Conservation (phyloP, 345 rosid genomes). For the Heritiera fomes region DNA sequence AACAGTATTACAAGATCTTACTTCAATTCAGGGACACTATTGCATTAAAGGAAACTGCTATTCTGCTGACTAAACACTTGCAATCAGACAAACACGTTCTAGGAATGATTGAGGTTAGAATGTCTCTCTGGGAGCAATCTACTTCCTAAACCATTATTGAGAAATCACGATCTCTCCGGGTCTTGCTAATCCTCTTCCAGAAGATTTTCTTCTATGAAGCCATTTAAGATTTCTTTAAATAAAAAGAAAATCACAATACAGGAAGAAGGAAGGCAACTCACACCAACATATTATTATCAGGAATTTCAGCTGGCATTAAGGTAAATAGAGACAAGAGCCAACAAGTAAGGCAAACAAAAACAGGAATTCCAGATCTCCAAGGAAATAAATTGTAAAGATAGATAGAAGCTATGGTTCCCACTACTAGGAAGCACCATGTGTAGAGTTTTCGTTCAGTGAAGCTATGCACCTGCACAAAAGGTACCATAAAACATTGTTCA, state of each 20-base stretch:
- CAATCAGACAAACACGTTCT: neutral
- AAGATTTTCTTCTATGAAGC: neutral
- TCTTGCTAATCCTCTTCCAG: neutral
- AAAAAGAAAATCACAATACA: constrained; percentile 11
- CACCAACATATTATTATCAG: constrained; percentile 88
- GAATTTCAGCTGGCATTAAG: constrained; percentile 97
- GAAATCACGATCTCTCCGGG: neutral
- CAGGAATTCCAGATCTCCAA: constrained; percentile 74
- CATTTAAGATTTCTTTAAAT: constrained; percentile 9
- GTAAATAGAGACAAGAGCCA: constrained; percentile 87
- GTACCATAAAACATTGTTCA: constrained; percentile 26
- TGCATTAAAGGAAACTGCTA: neutral
- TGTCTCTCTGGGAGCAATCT: neutral
- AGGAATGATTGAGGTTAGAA: neutral
- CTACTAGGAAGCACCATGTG: constrained; percentile 80
- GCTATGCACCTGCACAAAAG: constrained; percentile 77
- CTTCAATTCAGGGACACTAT: neutral
- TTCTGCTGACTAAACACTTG: neutral
- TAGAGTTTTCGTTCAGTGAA: constrained; percentile 90
- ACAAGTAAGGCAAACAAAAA: constrained; percentile 72
- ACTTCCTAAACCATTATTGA: neutral
- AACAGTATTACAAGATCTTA: neutral
- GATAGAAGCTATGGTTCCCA: constrained; percentile 57
- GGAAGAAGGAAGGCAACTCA: constrained; percentile 41
- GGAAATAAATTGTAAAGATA: constrained; percentile 64